Base-by-base conservation (phyloP, 1,139 yeast species). In the Yamadazyma taylorii region DNA sequence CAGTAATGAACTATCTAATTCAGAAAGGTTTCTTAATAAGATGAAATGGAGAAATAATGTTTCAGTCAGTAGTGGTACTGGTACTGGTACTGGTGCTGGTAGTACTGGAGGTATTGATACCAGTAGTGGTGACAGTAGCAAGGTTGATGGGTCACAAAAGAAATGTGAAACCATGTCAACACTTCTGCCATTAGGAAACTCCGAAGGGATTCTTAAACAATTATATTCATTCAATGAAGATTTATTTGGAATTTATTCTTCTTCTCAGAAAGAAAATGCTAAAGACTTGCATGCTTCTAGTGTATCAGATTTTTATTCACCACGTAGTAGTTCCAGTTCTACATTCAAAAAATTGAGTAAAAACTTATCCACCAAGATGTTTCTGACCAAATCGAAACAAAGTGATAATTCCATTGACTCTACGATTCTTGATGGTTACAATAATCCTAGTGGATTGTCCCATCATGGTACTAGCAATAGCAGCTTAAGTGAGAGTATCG, bases 81-180 rank as follows among this genome's bases (percentile, higher is more conserved):
- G 26, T 19, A n/a, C 12, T 19, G 22, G 24, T 11, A 6, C 14
- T 14, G 9, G 12, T 4, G 27, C 25, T n/a, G n/a, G n/a, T n/a
- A n/a, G n/a, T n/a, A n/a, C n/a, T n/a, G n/a, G n/a, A n/a, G n/a
- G n/a, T n/a, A n/a, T n/a, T n/a, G n/a, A n/a, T n/a, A n/a, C n/a
- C n/a, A n/a, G n/a, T n/a, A n/a, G n/a, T n/a, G n/a, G n/a, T n/a
- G n/a, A n/a, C n/a, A n/a, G n/a, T n/a, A n/a, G n/a, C n/a, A n/a
- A n/a, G n/a, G n/a, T n/a, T n/a, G n/a, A n/a, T n/a, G n/a, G n/a
- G n/a, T n/a, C n/a, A n/a, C n/a, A n/a, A n/a, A n/a, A n/a, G n/a
- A n/a, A n/a, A n/a, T n/a, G 29, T 17, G 34, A 34, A 24, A 30
- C 43, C 2, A 38, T 50, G 15, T 42, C 53, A 1, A 52, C 56